phyloP scores from a whole-genome alignment of 352 stramenopile genomes.

The Peronospora tabacina region DNA sequence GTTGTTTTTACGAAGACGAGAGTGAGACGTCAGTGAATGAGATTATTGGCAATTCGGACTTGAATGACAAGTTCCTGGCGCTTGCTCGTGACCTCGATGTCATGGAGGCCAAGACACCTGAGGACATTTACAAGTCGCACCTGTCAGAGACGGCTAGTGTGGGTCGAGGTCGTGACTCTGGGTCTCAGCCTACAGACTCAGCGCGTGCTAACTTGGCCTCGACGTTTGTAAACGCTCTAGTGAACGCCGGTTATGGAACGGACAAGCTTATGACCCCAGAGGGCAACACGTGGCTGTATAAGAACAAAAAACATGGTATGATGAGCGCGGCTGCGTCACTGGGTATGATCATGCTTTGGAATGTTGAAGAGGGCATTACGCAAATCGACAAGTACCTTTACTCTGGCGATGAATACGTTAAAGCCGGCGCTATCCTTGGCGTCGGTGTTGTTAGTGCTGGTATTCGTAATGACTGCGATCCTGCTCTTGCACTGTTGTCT shows the following conservation, averaged over 20 bases:
- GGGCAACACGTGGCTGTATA: slow-evolving; percentile 97
- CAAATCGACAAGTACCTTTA: slow-evolving; percentile 99
- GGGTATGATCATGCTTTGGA: slow-evolving; percentile 98
- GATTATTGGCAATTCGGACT: slow-evolving; percentile 94
- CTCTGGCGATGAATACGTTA: slow-evolving; percentile 96
- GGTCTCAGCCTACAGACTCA: slow-evolving; percentile 89
- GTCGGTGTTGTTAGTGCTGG: slow-evolving; percentile 93
- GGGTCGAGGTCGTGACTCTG: slow-evolving; percentile 57
- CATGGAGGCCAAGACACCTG: slow-evolving; percentile 93
- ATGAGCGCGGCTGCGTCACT: slow-evolving; percentile 96
- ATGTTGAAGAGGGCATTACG: slow-evolving; percentile 98
- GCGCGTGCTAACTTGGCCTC: slow-evolving; percentile 97
- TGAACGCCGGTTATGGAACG: slow-evolving; percentile 97
- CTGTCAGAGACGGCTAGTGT: slow-evolving; percentile 92
- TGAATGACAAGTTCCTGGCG: slow-evolving; percentile 94
- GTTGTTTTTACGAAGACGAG: slow-evolving; percentile 92
- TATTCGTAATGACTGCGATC: slow-evolving; percentile 96
- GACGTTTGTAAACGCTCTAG: slow-evolving; percentile 99
- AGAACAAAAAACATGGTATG: slow-evolving; percentile 99
- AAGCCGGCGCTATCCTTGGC: slow-evolving; percentile 95
- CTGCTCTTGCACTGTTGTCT: slow-evolving; percentile 93
- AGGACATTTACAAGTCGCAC: slow-evolving; percentile 99
- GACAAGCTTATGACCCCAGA: slow-evolving; percentile 94
- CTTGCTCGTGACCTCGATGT: slow-evolving; percentile 97
- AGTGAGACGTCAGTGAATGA: slow-evolving; percentile 87